Base-by-base conservation (phyloP, 768 basidiomycete genomes). In the Leccinum olivaceopallidum region DNA sequence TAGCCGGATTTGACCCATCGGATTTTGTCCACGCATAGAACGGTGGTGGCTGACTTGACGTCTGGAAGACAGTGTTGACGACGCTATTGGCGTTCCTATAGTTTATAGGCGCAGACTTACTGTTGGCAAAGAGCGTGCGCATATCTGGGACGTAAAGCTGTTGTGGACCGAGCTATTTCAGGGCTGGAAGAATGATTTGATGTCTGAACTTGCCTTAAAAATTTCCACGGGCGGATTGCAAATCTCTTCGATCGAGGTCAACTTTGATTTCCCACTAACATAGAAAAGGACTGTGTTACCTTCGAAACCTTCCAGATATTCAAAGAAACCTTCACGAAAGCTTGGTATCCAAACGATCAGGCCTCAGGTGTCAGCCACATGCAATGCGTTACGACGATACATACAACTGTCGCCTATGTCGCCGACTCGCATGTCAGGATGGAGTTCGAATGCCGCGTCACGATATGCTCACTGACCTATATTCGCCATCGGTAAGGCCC, bases 1-100 rank as follows among this genome's bases (percentile, higher is more conserved):
- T 88, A 88, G 64, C 88, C 86, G 0, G 85, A 80, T 62, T 79
- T 80, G 9, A 80, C 83, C 49, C 86, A 81, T 73, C 73, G 83
- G 60, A 89, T 85, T 72, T 87, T 89, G 22, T 84, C 79, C 81
- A 88, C 72, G 44, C 69, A 72, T 6, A 72, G 13, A 9, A 61
- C 63, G 39, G 70, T 72, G 7, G 55, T 2, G 1, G 59, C 66
- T 18, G 63, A 64, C 39, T 60, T 64, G 28, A 49, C 55, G 13
- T 72, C 70, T 72, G 39, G 28, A 54, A 28, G 28, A 36, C 4
- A 32, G 8, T 9, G 48, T 52, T 20, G 1, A 32, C 5, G 18
- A n/a, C 42, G 4, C 42, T 2, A 12, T 44, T 20, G 26, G 30
- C 6, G 6, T 24, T 55, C 39, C 24, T 5, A 12, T n/a, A 34